phyloP scores from a whole-genome alignment of 768 basidiomycete genomes.

The Mycena sanguinolenta region DNA sequence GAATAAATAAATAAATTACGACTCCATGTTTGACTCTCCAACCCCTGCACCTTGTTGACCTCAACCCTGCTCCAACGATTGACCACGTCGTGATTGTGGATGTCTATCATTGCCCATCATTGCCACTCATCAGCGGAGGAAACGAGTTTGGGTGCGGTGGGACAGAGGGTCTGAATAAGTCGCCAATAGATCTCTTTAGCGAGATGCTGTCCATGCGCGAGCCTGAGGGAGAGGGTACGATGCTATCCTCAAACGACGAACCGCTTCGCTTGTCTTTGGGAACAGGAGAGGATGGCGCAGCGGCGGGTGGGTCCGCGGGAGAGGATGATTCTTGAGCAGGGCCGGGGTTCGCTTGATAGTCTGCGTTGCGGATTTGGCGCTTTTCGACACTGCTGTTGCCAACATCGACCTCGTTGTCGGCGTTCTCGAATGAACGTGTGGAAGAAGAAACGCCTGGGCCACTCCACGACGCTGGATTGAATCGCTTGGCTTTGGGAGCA shows the following conservation, averaged over 20 bases:
- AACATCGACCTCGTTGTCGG: too few species aligned
- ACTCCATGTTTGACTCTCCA: too few species aligned
- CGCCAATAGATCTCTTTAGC: not conserved
- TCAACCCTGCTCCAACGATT: constrained; percentile 29
- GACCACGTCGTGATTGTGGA: constrained; percentile 28
- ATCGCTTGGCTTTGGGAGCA: not conserved
- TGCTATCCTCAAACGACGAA: not conserved
- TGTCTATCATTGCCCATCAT: too few species aligned
- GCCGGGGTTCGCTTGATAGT: constrained; percentile 29
- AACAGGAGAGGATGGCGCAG: constrained; percentile 4
- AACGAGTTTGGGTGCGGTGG: not conserved
- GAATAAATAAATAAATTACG: not conserved
- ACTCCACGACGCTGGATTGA: constrained; percentile 27
- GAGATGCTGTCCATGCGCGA: not conserved
- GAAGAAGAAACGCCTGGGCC: not conserved
- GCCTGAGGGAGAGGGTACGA: not conserved
- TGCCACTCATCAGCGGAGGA: too few species aligned
- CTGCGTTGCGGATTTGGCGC: constrained; percentile 37
- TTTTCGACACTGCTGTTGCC: not conserved
- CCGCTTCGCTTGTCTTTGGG: constrained; percentile 21
- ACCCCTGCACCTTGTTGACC: constrained; percentile 28
- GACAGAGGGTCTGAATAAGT: not conserved
- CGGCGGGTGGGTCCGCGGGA: constrained; percentile 1
- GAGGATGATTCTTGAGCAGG: constrained; percentile 5
- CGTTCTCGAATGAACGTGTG: not conserved